phyloP scores from a whole-genome alignment of 2,329 filamentous ascomycete species.

The Aspergillus sp. region DNA sequence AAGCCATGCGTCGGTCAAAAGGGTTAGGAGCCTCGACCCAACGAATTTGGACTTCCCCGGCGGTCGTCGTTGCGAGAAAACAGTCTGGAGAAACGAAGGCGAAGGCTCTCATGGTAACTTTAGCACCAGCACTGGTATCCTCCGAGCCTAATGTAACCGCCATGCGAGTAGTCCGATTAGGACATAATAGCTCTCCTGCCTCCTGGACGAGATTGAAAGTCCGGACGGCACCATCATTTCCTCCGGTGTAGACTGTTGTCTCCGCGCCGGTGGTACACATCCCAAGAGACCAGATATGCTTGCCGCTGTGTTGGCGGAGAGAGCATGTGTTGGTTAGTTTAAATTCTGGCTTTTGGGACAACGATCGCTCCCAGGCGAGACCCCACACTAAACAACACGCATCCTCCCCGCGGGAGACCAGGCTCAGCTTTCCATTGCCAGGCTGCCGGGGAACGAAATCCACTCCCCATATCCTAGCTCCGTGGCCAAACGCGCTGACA shows the following conservation, averaged over 20 bases:
- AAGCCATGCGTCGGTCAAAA: constrained; percentile 10
- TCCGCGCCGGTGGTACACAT: constrained; percentile 29
- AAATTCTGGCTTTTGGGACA: constrained; percentile 17
- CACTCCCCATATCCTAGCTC: constrained; percentile 86
- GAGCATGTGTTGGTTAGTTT: constrained; percentile 48
- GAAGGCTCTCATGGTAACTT: constrained; percentile 28
- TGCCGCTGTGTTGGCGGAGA: constrained; percentile 72
- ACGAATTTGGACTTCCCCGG: constrained; percentile 36
- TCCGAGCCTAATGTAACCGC: constrained; percentile 6
- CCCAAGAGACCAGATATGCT: constrained; percentile 83
- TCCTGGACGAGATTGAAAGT: constrained; percentile 26
- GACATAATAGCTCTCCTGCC: constrained; percentile 10
- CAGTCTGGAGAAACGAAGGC: constrained; percentile 34
- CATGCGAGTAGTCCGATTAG: constrained; percentile 18
- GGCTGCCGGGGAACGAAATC: constrained; percentile 56
- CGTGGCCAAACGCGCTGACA: constrained; percentile 79
- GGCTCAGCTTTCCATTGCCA: constrained; percentile 37
- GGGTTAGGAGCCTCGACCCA: constrained; percentile 14
- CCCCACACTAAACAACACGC: constrained; percentile 73
- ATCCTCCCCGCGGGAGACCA: constrained; percentile 86
- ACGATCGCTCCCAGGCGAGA: constrained; percentile 42
- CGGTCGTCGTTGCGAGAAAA: constrained; percentile 31
- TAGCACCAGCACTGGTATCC: constrained; percentile 7
- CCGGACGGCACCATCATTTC: constrained; percentile 71
- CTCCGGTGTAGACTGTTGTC: constrained; percentile 67